Conservation (phyloP, 2,329 filamentous ascomycete genomes). For the Pestalotiopsis sp. region DNA sequence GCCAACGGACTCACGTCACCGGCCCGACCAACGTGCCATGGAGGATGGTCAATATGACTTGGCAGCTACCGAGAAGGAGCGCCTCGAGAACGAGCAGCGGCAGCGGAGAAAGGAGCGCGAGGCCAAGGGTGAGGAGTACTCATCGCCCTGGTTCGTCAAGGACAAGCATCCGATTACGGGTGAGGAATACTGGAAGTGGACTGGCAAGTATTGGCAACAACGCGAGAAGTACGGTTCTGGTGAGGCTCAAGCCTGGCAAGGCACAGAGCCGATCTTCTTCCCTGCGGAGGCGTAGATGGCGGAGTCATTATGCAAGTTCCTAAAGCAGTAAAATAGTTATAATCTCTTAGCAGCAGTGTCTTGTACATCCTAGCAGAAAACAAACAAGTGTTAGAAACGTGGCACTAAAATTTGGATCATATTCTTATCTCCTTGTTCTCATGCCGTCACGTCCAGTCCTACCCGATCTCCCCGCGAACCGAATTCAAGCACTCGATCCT, state of each 20-base stretch:
- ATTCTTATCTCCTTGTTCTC: neutral
- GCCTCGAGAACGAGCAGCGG: slow-evolving; percentile 90
- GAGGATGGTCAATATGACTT: slow-evolving; percentile 97
- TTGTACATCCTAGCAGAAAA: neutral
- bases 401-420: neutral
- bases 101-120: slow-evolving; percentile 75
- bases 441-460: neutral
- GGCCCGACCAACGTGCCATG: slow-evolving; percentile 96
- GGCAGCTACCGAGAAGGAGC: slow-evolving; percentile 90
- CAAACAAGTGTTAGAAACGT: neutral
- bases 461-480: neutral
- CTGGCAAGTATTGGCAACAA: slow-evolving; percentile 83
- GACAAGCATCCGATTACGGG: slow-evolving; percentile 76
- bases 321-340: neutral
- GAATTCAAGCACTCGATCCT: neutral
- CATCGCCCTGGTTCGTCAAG: slow-evolving; percentile 83
- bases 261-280: slow-evolving; percentile 72
- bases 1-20: slow-evolving; percentile 89
- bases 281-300: neutral
- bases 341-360: neutral
- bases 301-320: neutral
- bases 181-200: slow-evolving; percentile 89
- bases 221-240: slow-evolving; percentile 68
- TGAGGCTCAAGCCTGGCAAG: slow-evolving; percentile 63
- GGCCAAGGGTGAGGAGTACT: slow-evolving; percentile 77